phyloP scores from a whole-genome alignment of 176 grass and related monocot species.

The Oryza punctata region DNA sequence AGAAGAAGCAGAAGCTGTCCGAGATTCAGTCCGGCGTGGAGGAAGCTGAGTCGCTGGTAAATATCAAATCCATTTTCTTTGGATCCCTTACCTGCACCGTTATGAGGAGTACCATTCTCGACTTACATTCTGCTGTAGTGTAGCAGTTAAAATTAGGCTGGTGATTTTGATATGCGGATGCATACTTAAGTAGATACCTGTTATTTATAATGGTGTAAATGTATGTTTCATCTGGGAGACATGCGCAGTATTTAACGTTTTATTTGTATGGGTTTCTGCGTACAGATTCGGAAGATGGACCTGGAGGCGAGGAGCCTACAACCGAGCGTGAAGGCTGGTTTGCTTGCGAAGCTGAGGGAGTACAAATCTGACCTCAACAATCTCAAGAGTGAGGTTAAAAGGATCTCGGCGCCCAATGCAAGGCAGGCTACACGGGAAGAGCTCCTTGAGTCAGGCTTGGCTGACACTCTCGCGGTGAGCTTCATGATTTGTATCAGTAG shows the following conservation, averaged over 20 bases:
- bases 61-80: not conserved
- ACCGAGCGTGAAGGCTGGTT: conserved; percentile 73
- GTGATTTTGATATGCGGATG: conserved; percentile 7
- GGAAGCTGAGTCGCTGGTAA: conserved; percentile 90
- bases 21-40: conserved; percentile 79
- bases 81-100: not conserved
- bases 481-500: not conserved
- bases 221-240: not conserved
- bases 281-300: conserved; percentile 91
- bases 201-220: not conserved
- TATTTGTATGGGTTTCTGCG: not conserved
- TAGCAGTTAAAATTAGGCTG: not conserved
- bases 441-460: conserved; percentile 82
- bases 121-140: not conserved
- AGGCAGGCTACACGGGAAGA: conserved; percentile 80
- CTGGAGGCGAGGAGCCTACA: conserved; percentile 87
- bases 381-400: conserved; percentile 83
- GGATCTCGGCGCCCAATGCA: conserved; percentile 57
- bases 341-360: conserved; percentile 84
- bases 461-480: conserved; percentile 69
- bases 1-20: conserved; percentile 81
- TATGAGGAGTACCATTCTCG: not conserved
- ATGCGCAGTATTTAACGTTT: not conserved
- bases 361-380: conserved; percentile 92
- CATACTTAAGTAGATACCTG: not conserved